These are phyloP conservation scores for Talaromyces stipitatus DNA, from an alignment of 495 filamentous ascomycete genomes.

Conservation along the genomic window DNA sequence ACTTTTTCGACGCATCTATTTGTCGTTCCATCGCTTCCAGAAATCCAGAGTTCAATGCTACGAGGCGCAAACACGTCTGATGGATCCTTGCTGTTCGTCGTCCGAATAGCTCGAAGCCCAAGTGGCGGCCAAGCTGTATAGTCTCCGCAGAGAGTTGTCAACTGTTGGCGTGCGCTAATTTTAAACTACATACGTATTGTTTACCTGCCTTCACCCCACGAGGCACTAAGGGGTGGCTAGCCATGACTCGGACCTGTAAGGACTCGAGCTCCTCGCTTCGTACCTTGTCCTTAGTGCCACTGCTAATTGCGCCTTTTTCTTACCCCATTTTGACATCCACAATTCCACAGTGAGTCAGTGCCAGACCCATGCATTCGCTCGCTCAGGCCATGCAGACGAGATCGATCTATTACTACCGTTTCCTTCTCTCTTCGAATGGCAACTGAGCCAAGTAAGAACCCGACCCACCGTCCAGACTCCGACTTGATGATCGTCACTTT, in stretches of 20 bases:
- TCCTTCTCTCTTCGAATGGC: not conserved
- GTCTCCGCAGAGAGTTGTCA: not conserved
- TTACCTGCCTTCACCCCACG: not conserved
- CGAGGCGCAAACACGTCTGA: not conserved
- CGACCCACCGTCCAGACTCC: not conserved
- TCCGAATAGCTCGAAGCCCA: not conserved
- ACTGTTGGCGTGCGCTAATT: not conserved
- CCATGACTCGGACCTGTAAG: not conserved
- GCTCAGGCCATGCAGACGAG: not conserved
- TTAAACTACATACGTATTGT: not conserved
- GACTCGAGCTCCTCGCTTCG: not conserved
- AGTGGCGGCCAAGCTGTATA: not conserved
- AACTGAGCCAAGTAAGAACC: not conserved
- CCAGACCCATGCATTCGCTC: not conserved
- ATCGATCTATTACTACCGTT: constrained; percentile 1
- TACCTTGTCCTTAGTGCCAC: constrained; percentile 1
- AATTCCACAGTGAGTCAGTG: not conserved
- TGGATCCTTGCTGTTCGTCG: not conserved
- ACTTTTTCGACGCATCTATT: not conserved
- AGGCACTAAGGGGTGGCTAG: not conserved
- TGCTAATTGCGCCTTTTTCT: not conserved
- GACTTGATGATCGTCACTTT: not conserved
- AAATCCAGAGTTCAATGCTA: not conserved
- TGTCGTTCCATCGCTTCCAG: not conserved
- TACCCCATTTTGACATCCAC: not conserved